These are phyloP conservation scores for Citrus sp. DNA, from an alignment of 345 rosid genomes.

Conservation along the genomic window DNA sequence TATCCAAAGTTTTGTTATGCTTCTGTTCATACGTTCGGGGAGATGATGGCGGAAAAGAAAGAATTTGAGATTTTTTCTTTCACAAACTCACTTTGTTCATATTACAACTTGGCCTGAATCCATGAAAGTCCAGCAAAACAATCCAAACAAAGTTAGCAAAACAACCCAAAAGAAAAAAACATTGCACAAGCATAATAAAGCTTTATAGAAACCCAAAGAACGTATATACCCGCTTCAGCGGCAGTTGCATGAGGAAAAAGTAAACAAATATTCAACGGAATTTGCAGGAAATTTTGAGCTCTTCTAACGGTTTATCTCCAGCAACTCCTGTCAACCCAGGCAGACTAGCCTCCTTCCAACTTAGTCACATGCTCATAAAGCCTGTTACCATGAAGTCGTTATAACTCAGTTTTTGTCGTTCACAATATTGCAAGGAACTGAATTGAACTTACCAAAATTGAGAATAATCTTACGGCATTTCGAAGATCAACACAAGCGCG, in stretches of 20 bases:
- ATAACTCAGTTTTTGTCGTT: not conserved
- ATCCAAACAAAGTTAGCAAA: not conserved
- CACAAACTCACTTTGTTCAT: not conserved
- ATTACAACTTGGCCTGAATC: not conserved
- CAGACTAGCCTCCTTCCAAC: conserved; percentile 53
- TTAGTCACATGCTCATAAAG: conserved; percentile 38
- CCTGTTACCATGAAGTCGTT: conserved; percentile 22
- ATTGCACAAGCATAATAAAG: not conserved
- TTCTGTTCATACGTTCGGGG: not conserved
- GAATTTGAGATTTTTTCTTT: too few species aligned
- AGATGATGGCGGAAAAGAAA: not conserved
- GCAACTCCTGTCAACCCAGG: conserved; percentile 49
- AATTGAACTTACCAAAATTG: conserved; percentile 13
- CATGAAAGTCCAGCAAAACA: not conserved
- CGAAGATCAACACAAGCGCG: conserved; percentile 41
- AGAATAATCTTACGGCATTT: conserved; percentile 32
- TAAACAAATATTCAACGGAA: conserved; percentile 19
- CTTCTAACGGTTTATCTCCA: conserved; percentile 34
- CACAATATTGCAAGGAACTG: not conserved
- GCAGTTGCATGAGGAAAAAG: not conserved
- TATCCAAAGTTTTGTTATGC: not conserved
- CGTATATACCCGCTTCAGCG: not conserved
- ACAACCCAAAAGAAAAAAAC: not conserved
- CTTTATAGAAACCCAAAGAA: not conserved
- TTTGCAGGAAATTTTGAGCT: conserved; percentile 47